Evolutionary conservation across 2,329 filamentous ascomycete genomes (phyloP).

Genomic region (Fusarium sp.): DNA sequence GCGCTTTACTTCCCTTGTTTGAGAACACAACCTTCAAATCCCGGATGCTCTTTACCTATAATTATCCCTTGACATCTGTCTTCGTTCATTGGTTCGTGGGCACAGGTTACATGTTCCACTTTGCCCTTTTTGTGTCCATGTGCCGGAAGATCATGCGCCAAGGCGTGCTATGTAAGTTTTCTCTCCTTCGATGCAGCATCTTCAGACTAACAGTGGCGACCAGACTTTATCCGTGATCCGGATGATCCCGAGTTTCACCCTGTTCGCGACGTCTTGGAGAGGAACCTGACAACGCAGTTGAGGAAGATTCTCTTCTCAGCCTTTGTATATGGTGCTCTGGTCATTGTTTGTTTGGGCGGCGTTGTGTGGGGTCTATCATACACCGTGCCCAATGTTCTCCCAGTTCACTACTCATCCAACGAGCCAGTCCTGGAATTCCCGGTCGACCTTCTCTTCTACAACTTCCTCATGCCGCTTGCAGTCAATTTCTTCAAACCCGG

Average conservation of each 20-base stretch:
- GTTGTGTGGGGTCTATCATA: constrained; percentile 93
- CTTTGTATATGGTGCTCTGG: constrained; percentile 92
- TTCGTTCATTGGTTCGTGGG: constrained; percentile 99
- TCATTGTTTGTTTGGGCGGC: constrained; percentile 93
- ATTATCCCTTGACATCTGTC: constrained; percentile 88
- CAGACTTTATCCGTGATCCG: constrained; percentile 96
- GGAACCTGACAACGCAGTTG: constrained; percentile 91
- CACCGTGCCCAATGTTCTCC: constrained; percentile 80
- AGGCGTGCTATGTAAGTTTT: constrained; percentile 87
- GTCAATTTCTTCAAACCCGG: constrained; percentile 89
- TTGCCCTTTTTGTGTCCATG: constrained; percentile 98
- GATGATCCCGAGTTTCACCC: constrained; percentile 99
- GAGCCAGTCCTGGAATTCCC: constrained; percentile 96
- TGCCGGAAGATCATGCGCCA: constrained; percentile 97
- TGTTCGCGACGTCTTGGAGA: constrained; percentile 94
- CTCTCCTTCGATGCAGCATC: neutral
- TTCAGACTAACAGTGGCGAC: constrained; percentile 25
- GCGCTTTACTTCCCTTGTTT: constrained; percentile 91
- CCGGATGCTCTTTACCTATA: constrained; percentile 82
- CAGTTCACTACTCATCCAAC: constrained; percentile 93
- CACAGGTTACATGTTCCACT: constrained; percentile 99
- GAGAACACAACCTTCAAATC: constrained; percentile 83
- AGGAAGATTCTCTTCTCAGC: constrained; percentile 97
- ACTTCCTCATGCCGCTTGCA: constrained; percentile 92
- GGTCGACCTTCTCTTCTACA: constrained; percentile 94